A percentile compares a stretch with the other conserved stretches of the same genome.
Evolutionary conservation across 2,329 filamentous ascomycete genomes (phyloP).

Genomic region (Chaetomiaceae sp.): DNA sequence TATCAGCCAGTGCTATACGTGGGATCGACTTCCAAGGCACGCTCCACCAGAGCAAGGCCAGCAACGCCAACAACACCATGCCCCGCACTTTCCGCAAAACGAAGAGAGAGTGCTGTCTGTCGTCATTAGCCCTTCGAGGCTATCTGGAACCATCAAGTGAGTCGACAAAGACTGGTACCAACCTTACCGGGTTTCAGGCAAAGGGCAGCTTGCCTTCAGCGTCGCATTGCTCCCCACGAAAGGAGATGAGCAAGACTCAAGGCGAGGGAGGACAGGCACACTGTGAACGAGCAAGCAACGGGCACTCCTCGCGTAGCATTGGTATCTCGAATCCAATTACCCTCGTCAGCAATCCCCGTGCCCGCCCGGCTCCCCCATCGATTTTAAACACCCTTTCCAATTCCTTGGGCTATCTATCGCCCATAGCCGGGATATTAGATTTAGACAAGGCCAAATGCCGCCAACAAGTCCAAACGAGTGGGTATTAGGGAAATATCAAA

Average conservation of each 20-base stretch:
- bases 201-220: background rate
- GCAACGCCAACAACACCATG: background rate
- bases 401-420: background rate
- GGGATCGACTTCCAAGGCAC: conserved; percentile 12
- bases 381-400: background rate
- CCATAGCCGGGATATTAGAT: conserved; percentile 4
- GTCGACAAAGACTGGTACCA: too few species aligned
- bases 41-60: background rate
- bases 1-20: conserved; percentile 4
- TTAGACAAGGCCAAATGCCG: background rate
- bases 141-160: background rate
- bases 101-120: background rate
- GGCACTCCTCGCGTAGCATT: background rate
- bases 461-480: conserved; percentile 2
- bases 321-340: conserved; percentile 5
- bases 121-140: background rate
- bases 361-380: background rate
- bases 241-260: too few species aligned
- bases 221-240: too few species aligned
- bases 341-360: background rate
- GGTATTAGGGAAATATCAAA: background rate
- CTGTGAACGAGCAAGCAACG: background rate
- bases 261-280: too few species aligned
- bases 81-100: background rate
- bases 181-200: too few species aligned